A percentile compares a stretch with the other conserved stretches of the same genome.
Conservation (phyloP, 1,284 basidiomycete genomes). For the Microbotryum saponariae region DNA sequence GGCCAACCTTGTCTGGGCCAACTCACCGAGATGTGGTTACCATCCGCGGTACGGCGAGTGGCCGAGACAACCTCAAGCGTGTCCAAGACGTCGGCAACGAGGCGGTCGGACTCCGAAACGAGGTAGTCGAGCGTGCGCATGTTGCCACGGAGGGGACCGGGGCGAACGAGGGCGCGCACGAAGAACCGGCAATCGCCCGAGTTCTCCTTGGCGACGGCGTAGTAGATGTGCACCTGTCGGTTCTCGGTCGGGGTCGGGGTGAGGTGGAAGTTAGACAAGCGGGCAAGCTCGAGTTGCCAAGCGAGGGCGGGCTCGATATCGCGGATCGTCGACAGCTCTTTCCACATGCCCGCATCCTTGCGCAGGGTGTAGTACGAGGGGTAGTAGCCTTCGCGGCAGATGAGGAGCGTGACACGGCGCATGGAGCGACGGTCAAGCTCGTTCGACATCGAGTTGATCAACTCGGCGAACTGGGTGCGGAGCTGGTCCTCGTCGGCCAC, state of each 20-base stretch:
- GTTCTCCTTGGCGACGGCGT: constrained; percentile 89
- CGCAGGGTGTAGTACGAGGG: constrained; percentile 93
- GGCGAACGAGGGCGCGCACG: constrained; percentile 89
- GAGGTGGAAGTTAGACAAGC: constrained; percentile 94
- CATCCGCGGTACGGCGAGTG: constrained; percentile 59
- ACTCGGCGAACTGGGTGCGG: constrained; percentile 62
- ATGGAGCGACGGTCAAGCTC: constrained; percentile 69
- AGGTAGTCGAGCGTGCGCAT: constrained; percentile 95
- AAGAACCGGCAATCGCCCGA: constrained; percentile 97
- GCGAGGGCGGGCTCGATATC: constrained; percentile 98
- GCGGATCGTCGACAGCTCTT: constrained; percentile 90
- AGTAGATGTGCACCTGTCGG: constrained; percentile 90
- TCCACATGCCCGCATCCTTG: constrained; percentile 66
- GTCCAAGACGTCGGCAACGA: constrained; percentile 89
- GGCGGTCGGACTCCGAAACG: constrained; percentile 93
- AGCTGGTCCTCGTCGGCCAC: constrained; percentile 71
- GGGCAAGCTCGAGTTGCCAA: constrained; percentile 94
- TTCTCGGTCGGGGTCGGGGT: constrained; percentile 87
- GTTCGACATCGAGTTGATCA: constrained; percentile 63
- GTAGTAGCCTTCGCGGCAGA: constrained; percentile 85
- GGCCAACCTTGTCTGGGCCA: not conserved
- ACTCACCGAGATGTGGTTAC: constrained; percentile 37
- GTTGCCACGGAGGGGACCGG: constrained; percentile 80
- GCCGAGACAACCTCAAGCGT: constrained; percentile 85
- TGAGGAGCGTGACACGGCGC: constrained; percentile 82